These are phyloP conservation scores for Pichia sp. DNA, from an alignment of 1,139 yeast species.

Conservation along the genomic window DNA sequence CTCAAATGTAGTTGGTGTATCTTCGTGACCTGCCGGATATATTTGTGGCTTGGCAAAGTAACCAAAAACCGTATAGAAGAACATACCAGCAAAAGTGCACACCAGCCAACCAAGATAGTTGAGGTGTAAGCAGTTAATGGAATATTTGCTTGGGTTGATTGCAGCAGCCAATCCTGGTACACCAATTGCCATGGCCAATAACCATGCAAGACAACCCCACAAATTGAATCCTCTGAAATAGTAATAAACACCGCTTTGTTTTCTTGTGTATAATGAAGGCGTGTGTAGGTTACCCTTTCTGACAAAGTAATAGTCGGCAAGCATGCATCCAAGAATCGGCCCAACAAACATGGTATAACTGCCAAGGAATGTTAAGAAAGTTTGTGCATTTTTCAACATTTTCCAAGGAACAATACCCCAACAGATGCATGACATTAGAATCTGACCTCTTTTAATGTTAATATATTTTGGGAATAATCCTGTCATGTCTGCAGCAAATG, in stretches of 20 bases:
- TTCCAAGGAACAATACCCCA: slow-evolving; percentile 85
- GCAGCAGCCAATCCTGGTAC: slow-evolving; percentile 15
- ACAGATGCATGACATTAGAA: slow-evolving; percentile 68
- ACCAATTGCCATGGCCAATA: slow-evolving; percentile 11
- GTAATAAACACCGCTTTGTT: slow-evolving; percentile 27
- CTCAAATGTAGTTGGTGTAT: slow-evolving; percentile 12
- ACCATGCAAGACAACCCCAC: slow-evolving; percentile 14
- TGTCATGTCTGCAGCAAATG: slow-evolving; percentile 63
- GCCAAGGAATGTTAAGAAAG: slow-evolving; percentile 43
- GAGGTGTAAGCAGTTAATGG: slow-evolving; percentile 12
- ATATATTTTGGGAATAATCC: slow-evolving; percentile 71
- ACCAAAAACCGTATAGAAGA: slow-evolving; percentile 9
- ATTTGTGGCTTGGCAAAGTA: slow-evolving; percentile 9
- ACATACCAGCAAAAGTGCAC: slow-evolving; percentile 10
- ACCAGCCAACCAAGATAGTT: slow-evolving; percentile 14
- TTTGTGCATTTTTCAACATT: slow-evolving; percentile 34
- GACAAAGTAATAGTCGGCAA: slow-evolving; percentile 29
- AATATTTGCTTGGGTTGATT: slow-evolving; percentile 6
- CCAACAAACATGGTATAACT: slow-evolving; percentile 19
- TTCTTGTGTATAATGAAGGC: slow-evolving; percentile 26
- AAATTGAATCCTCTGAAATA: slow-evolving; percentile 25
- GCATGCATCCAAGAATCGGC: slow-evolving; percentile 29
- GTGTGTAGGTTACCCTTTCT: slow-evolving; percentile 26
- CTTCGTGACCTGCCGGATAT: slow-evolving; percentile 13
- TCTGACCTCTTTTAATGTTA: slow-evolving; percentile 74